Base-by-base conservation (phyloP, 2,329 filamentous ascomycete species). In the Penicillium crustosum region DNA sequence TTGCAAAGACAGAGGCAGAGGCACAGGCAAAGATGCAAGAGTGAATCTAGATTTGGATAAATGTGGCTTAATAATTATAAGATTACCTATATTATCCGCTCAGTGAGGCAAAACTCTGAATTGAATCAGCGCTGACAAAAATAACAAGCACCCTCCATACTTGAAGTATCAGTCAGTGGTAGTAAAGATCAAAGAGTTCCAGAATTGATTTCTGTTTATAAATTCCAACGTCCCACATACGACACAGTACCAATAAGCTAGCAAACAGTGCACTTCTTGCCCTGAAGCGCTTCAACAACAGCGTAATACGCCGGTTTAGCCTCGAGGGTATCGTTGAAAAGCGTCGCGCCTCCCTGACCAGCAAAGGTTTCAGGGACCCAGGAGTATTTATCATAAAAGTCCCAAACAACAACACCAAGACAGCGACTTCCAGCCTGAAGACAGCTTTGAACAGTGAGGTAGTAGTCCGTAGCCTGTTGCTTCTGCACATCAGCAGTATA, bases 251-350 rank as follows among this genome's bases (percentile, higher is more conserved):
- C 4, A 35, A 35, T 15, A 23, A 13, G 2, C 47, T 57, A 63
- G 48, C 66, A 67, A 3, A 68, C 65, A 23, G 57, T 62, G 55
- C 66, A 68, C 23, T 59, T 45, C 27, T 62, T 60, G 0, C 62
- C 61, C 49, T 63, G 52, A 12, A 69, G 54, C 15, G 63, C 67
- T 21, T 68, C 63, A 17, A 59, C 66, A 21, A 67, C 59, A 36
- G 65, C 64, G 50, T 68, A 69, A 53, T 73, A 77, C 38, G 73
- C 75, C 21, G 73, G 71, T 70, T 80, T 79, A 64, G 73, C 77
- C 63, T 71, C 57, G 49, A 75, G 67, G 43, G 78, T 73, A 36
- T 73, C 70, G 54, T 79, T 75, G 72, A 74, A 80, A 7, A 78
- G 60, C 38, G 72, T 62, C 2, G 75, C 75, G 29, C 65, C 64